Conservation (phyloP, 306 rosid species). For the Cyclanthera cordifolia region DNA sequence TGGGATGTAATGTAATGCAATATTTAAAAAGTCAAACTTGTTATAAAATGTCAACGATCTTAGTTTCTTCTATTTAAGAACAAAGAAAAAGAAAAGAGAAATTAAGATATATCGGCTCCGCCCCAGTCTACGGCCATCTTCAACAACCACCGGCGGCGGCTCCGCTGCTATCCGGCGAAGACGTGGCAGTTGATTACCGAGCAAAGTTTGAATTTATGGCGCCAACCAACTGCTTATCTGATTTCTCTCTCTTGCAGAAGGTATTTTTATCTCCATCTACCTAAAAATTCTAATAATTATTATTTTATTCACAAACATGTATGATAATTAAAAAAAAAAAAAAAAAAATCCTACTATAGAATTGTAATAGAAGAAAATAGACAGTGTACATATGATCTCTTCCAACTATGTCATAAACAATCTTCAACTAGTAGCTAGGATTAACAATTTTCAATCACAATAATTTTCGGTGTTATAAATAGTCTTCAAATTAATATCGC, state of each 20-base stretch:
- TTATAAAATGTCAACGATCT: background rate
- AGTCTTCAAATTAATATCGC: too few relatives aligned
- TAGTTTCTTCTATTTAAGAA: background rate
- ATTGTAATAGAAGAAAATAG: too few relatives aligned
- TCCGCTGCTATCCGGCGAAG: background rate
- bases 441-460: too few relatives aligned
- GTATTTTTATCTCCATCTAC: background rate
- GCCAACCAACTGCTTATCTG: background rate
- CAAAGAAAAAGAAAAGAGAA: background rate
- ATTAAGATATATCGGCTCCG: background rate
- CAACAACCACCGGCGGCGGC: background rate
- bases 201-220: background rate
- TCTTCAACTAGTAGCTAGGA: too few relatives aligned
- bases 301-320: too few relatives aligned
- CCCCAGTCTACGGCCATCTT: background rate
- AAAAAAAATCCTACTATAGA: too few relatives aligned
- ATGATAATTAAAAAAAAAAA: too few relatives aligned
- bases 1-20: background rate
- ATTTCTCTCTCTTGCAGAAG: background rate
- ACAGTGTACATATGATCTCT: too few relatives aligned
- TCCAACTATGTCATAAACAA: too few relatives aligned
- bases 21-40: background rate
- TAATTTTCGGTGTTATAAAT: too few relatives aligned
- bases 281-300: background rate
- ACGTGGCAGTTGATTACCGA: too few relatives aligned